phyloP scores from a whole-genome alignment of 2,329 filamentous ascomycete genomes.

The Alternaria panax region DNA sequence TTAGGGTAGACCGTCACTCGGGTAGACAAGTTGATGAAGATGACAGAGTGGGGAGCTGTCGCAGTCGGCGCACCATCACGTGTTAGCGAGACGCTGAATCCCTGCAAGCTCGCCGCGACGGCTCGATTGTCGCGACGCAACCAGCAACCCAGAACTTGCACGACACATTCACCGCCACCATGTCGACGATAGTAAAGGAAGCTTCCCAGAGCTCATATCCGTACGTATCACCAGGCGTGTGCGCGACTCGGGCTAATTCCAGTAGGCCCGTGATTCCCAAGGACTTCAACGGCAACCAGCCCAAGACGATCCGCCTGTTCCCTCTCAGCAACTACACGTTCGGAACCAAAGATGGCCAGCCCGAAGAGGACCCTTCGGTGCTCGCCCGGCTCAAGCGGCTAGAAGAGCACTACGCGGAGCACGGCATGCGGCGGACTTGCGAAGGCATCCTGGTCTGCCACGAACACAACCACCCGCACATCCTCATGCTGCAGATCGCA shows the following conservation, averaged over 20 bases:
- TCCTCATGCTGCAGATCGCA: constrained; percentile 98
- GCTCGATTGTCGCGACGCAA: constrained; percentile 23
- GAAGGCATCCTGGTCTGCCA: constrained; percentile 98
- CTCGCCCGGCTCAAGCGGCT: constrained; percentile 89
- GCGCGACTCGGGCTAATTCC: not conserved
- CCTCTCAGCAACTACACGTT: constrained; percentile 99
- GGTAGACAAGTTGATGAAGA: not conserved
- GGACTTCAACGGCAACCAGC: constrained; percentile 88
- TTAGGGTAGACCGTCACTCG: too few species aligned
- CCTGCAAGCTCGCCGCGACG: constrained; percentile 17
- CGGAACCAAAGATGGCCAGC: constrained; percentile 96
- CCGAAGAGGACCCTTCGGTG: constrained; percentile 96
- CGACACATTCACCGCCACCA: constrained; percentile 48
- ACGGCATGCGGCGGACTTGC: constrained; percentile 97
- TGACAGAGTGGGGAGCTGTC: not conserved
- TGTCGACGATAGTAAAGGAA: constrained; percentile 84
- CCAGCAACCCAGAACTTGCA: constrained; percentile 9
- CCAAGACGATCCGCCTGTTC: constrained; percentile 86
- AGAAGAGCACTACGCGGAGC: constrained; percentile 89
- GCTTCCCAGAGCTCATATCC: constrained; percentile 79
- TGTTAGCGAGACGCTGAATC: constrained; percentile 15
- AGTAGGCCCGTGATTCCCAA: constrained; percentile 76
- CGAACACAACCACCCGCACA: constrained; percentile 98
- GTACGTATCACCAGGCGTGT: constrained; percentile 45
- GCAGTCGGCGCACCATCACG: constrained; percentile 9